These are phyloP conservation scores for Saksenaea oblongispora DNA, from an alignment of 371 early-diverging fungal species.

Conservation along the genomic window DNA sequence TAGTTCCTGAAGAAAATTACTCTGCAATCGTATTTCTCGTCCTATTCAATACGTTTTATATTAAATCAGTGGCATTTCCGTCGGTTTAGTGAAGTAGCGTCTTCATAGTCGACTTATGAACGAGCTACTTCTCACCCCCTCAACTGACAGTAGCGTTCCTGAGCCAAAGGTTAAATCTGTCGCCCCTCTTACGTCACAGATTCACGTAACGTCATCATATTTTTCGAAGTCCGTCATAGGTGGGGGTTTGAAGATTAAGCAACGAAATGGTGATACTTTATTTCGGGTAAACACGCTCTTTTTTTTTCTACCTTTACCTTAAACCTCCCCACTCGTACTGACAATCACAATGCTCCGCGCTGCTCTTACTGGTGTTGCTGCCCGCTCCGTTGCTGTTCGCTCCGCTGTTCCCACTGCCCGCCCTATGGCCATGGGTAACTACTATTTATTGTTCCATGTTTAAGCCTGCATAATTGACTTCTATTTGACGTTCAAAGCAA, in stretches of 20 bases:
- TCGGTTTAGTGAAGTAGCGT: too few species aligned
- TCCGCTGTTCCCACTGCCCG: slow-evolving; percentile 33
- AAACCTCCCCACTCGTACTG: slow-evolving; percentile 35
- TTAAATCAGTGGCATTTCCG: too few species aligned
- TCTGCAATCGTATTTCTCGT: too few species aligned
- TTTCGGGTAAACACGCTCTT: not conserved
- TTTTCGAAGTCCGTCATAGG: not conserved
- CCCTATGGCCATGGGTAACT: slow-evolving; percentile 32
- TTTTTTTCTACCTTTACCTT: slow-evolving; percentile 19
- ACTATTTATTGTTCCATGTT: not conserved
- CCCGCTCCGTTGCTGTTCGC: slow-evolving; percentile 38
- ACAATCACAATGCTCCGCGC: slow-evolving; percentile 46
- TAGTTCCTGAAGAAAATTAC: too few species aligned
- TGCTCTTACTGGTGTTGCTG: slow-evolving; percentile 46
- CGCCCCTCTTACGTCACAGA: too few species aligned
- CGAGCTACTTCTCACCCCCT: too few species aligned
- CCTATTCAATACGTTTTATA: too few species aligned
- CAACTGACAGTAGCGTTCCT: too few species aligned
- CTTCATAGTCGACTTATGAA: too few species aligned
- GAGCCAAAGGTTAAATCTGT: too few species aligned
- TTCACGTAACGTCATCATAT: too few species aligned
- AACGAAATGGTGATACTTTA: not conserved
- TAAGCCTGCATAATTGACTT: slow-evolving; percentile 4
- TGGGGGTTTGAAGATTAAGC: slow-evolving; percentile 1
- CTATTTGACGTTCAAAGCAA: slow-evolving; percentile 18